These are phyloP conservation scores for Kodamaea anthophila DNA, from an alignment of 1,139 yeast genomes.

Conservation along the genomic window DNA sequence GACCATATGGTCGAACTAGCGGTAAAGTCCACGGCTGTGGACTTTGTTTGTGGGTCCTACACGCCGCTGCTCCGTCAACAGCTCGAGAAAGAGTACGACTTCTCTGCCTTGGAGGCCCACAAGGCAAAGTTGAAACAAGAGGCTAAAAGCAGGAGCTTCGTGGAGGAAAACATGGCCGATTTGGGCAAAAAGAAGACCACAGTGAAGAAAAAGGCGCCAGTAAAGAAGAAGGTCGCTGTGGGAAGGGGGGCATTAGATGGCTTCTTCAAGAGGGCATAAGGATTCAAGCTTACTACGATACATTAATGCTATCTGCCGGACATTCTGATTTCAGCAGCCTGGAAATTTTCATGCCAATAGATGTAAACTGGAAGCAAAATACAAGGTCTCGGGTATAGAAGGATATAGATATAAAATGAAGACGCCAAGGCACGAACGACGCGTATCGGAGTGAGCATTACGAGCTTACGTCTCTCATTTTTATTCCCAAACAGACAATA, in stretches of 20 bases:
- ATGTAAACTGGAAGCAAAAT: no score
- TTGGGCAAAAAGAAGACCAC: constrained; percentile 14
- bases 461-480: no score
- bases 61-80: constrained; percentile 14
- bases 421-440: no score
- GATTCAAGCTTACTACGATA: no score
- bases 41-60: constrained; percentile 27
- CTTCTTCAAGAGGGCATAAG: constrained; percentile 41
- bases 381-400: no score
- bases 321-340: no score
- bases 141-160: constrained; percentile 25
- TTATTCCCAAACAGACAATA: no score
- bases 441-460: no score
- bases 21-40: constrained; percentile 20
- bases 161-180: constrained; percentile 29
- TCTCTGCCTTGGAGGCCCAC: constrained; percentile 26
- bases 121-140: constrained; percentile 20
- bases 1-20: constrained; percentile 21
- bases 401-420: no score
- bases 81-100: constrained; percentile 18
- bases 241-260: constrained; percentile 61
- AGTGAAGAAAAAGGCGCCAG: constrained; percentile 16
- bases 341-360: no score
- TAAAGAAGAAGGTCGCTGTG: constrained; percentile 38
- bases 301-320: no score